A percentile compares a stretch with the other conserved stretches of the same genome.
These are phyloP conservation scores for Quercus aquifolioides DNA, from an alignment of 306 rosid genomes.

Conservation along the genomic window DNA sequence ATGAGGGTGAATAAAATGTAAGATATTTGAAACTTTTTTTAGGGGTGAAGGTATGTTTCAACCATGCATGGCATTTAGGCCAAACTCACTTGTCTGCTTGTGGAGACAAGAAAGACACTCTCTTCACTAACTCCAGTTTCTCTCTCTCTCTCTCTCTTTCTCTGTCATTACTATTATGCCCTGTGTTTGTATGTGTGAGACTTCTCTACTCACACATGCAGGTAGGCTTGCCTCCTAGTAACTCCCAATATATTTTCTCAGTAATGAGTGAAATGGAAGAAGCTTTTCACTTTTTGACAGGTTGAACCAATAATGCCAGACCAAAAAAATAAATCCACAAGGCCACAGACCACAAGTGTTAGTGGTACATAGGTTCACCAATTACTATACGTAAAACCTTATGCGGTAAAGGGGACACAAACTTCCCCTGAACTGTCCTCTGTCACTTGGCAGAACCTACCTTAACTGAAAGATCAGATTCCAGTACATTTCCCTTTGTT, in stretches of 20 bases:
- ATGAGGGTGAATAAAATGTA: constrained; percentile 18
- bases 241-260: not conserved
- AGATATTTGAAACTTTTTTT: not conserved
- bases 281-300: not conserved
- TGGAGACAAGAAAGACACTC: constrained; percentile 56
- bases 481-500: not conserved
- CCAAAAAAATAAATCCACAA: not conserved
- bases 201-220: constrained; percentile 20
- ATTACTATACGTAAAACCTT: not conserved
- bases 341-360: no score
- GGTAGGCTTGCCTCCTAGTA: constrained; percentile 6
- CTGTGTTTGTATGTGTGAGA: constrained; percentile 3
- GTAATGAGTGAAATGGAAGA: not conserved
- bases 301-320: not conserved
- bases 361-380: not conserved
- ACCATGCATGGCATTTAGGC: constrained; percentile 49
- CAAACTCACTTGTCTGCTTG: constrained; percentile 41
- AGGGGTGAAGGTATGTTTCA: constrained; percentile 42
- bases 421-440: not conserved
- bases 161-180: constrained; percentile 11
- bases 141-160: constrained; percentile 3
- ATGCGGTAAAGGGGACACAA: not conserved
- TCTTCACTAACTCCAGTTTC: constrained; percentile 38
- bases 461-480: not conserved
- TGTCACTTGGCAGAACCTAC: not conserved